Conservation (phyloP, 305 asterid species). For the Petunia hybrid region DNA sequence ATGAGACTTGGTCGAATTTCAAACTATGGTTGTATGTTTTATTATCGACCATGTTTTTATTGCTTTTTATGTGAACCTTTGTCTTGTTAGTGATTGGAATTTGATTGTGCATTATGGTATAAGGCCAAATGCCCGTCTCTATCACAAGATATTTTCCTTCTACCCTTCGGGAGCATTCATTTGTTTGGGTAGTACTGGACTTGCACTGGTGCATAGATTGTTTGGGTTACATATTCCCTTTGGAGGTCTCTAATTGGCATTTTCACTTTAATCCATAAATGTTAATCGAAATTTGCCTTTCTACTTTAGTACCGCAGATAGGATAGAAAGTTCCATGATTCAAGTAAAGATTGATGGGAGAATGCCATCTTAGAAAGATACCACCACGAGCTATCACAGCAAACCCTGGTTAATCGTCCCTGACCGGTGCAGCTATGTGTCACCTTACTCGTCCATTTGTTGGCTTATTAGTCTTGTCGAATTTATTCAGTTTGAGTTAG, state of each 20-base stretch:
- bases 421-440: no score
- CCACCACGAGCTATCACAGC: no score
- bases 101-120: conserved; percentile 25
- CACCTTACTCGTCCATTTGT: background rate
- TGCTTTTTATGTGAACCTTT: background rate
- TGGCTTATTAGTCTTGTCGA: background rate
- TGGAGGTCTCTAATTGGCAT: no score
- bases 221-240: background rate
- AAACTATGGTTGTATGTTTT: background rate
- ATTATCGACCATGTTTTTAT: conserved; percentile 7
- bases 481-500: background rate
- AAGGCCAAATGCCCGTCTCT: conserved; percentile 13
- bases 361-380: no score
- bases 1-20: background rate
- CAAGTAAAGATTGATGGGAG: no score
- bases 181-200: background rate
- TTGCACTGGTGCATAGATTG: background rate
- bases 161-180: background rate
- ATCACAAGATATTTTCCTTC: background rate
- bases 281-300: no score
- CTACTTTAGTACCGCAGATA: no score
- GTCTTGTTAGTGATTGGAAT: conserved; percentile 11
- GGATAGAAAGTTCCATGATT: no score
- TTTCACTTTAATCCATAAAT: no score
- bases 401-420: no score